Evolutionary conservation across 2,329 filamentous ascomycete genomes (phyloP), one percentile per base, ranked within the genome.

Genomic region (Leptographium flavum): DNA sequence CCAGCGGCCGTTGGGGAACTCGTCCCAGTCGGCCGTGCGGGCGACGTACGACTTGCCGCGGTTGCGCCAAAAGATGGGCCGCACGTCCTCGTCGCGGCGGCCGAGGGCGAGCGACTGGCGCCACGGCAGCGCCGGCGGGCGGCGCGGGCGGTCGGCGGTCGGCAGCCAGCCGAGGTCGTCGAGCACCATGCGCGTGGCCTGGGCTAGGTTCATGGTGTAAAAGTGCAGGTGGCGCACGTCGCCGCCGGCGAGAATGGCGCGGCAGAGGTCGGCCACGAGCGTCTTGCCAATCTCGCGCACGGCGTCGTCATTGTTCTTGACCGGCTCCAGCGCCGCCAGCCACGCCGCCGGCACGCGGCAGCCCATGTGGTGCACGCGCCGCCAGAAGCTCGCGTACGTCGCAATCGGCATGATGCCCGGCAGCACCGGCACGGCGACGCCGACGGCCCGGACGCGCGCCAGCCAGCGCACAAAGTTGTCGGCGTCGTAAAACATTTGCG

Each of bases 401-500:
- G 87, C 86, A 56, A 98, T 96, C 1, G 86, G 86, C 87, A 94
- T 93, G 60, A 94, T 92, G 22, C 86, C 86, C 1, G 86, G 86
- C 40, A 94, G 76, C 50, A 90, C 87, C 35, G 61, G 61, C 7
- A 60, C 54, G 21, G 68, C 80, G 58, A 98, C 90, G 40, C 92
- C 92, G 57, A 78, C 80, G 43, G 81, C 86, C 42, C 88, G 82
- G 48, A 90, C 87, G 60, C 85, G 92, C 54, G 76, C 70, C 32
- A 93, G 83, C 92, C 92, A 98, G 44, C 80, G 75, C 45, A 96
- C 65, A 64, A 98, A 98, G 59, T 92, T 90, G 57, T 98, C 90
- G 42, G 79, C 88, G 58, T 98, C 90, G 69, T 98, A 98, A 66
- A 96, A 96, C 92, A 98, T 98, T 67, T 98, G 92, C 0, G 92